phyloP scores from a whole-genome alignment of 2,329 filamentous ascomycete genomes.

The Parascedosporium putredinis region DNA sequence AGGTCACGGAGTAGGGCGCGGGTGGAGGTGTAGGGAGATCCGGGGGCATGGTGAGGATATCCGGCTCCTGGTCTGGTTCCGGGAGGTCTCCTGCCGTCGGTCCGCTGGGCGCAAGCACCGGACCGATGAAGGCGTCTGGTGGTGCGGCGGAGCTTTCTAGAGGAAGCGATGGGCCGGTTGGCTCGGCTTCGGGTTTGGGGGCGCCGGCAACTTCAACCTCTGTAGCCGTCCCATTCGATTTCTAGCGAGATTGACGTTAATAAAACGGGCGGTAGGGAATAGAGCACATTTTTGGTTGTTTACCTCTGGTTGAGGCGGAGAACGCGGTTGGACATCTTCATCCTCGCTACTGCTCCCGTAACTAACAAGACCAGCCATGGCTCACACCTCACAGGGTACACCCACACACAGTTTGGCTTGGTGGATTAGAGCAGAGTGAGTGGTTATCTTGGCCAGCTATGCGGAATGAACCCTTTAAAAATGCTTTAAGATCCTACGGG shows the following conservation, averaged over 20 bases:
- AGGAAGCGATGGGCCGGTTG: neutral
- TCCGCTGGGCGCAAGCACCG: slow-evolving; percentile 8
- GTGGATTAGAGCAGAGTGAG: too few relatives aligned
- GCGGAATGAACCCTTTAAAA: too few relatives aligned
- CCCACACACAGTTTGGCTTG: too few relatives aligned
- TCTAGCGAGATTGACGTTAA: neutral
- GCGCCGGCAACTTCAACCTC: neutral
- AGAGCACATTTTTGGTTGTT: neutral
- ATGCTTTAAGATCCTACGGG: too few relatives aligned
- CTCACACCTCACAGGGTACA: neutral
- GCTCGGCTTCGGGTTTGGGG: neutral
- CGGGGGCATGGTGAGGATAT: slow-evolving; percentile 24
- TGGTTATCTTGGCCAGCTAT: too few relatives aligned
- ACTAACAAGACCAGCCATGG: slow-evolving; percentile 34
- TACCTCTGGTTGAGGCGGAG: neutral
- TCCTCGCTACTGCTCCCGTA: slow-evolving; percentile 45
- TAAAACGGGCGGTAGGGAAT: neutral
- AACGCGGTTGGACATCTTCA: slow-evolving; percentile 17
- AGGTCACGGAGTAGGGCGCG: slow-evolving; percentile 58
- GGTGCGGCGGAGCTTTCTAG: neutral
- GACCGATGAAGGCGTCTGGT: slow-evolving; percentile 10
- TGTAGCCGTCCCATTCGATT: neutral
- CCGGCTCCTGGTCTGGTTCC: slow-evolving; percentile 13
- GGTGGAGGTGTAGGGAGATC: slow-evolving; percentile 59
- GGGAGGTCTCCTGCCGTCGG: slow-evolving; percentile 2